phyloP scores from a whole-genome alignment of 148 eudicot genomes.

The Talinum fruticosum region DNA sequence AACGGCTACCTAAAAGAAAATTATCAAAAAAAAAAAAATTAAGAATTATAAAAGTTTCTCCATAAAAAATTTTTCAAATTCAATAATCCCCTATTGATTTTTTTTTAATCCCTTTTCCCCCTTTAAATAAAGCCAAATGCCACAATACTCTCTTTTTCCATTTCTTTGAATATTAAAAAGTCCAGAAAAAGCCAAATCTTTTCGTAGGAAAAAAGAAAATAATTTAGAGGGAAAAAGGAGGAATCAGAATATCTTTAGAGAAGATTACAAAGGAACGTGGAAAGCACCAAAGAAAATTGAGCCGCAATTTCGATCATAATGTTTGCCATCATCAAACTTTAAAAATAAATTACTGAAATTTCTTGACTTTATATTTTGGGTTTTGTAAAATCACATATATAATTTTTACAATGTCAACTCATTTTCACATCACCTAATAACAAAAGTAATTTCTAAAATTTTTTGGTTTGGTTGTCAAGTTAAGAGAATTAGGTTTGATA shows the following conservation, averaged over 20 bases:
- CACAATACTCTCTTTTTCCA: neutral
- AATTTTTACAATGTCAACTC: too few relatives aligned
- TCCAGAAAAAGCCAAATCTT: neutral
- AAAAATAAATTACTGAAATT: too few relatives aligned
- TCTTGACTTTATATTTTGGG: too few relatives aligned
- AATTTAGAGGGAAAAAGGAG: neutral
- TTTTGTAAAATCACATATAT: too few relatives aligned
- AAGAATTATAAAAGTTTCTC: too few relatives aligned
- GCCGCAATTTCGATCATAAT: conserved; percentile 3
- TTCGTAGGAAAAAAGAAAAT: neutral
- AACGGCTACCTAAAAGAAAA: neutral
- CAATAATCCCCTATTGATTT: neutral
- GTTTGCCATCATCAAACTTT: too few relatives aligned
- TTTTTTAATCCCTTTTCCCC: neutral
- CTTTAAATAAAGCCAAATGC: neutral
- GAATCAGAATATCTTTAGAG: neutral
- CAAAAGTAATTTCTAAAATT: too few relatives aligned
- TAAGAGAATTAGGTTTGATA: too few relatives aligned
- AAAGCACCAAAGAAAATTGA: neutral
- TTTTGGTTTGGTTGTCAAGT: too few relatives aligned
- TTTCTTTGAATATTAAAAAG: neutral
- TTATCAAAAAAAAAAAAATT: neutral
- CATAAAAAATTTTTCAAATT: neutral
- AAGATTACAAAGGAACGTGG: neutral
- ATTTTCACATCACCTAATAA: too few relatives aligned